Percentiles rank a stretch among this genome's conserved stretches.
Evolutionary conservation across 2,329 filamentous ascomycete genomes (phyloP).

Genomic region (Graphilbum fragrans): DNA sequence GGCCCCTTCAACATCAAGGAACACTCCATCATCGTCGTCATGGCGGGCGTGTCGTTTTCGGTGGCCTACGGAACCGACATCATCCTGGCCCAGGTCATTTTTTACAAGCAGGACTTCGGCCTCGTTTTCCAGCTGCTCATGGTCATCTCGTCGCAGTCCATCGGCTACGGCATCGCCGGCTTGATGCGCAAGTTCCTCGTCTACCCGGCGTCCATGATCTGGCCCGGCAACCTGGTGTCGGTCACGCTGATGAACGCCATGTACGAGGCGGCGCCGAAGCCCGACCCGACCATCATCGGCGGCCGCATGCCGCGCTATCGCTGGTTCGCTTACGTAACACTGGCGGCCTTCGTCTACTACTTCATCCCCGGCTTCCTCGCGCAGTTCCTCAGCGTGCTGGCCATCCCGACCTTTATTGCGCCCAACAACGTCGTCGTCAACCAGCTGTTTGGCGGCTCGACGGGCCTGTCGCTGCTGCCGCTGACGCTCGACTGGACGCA

Average conservation of each 20-base stretch:
- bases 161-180: slow-evolving; percentile 58
- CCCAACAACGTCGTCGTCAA: slow-evolving; percentile 34
- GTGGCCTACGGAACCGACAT: slow-evolving; percentile 65
- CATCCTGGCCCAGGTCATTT: slow-evolving; percentile 56
- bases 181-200: slow-evolving; percentile 54
- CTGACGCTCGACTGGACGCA: slow-evolving; percentile 45
- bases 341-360: slow-evolving; percentile 35
- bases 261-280: slow-evolving; percentile 46
- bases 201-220: slow-evolving; percentile 61
- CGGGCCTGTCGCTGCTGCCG: slow-evolving; percentile 27
- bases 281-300: slow-evolving; percentile 42
- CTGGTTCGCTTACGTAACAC: slow-evolving; percentile 30
- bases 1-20: slow-evolving; percentile 62
- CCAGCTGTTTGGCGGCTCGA: slow-evolving; percentile 35
- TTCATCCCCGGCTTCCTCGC: slow-evolving; percentile 39
- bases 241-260: slow-evolving; percentile 60
- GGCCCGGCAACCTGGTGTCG: slow-evolving; percentile 55
- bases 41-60: slow-evolving; percentile 60
- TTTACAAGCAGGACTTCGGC: slow-evolving; percentile 60
- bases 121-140: slow-evolving; percentile 54
- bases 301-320: slow-evolving; percentile 50
- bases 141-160: slow-evolving; percentile 55
- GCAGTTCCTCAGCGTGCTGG: slow-evolving; percentile 34
- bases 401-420: slow-evolving; percentile 33
- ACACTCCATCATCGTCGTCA: slow-evolving; percentile 55